Conservation (phyloP, 2,329 filamentous ascomycete genomes). For the Coccinonectria pachysandricola region DNA sequence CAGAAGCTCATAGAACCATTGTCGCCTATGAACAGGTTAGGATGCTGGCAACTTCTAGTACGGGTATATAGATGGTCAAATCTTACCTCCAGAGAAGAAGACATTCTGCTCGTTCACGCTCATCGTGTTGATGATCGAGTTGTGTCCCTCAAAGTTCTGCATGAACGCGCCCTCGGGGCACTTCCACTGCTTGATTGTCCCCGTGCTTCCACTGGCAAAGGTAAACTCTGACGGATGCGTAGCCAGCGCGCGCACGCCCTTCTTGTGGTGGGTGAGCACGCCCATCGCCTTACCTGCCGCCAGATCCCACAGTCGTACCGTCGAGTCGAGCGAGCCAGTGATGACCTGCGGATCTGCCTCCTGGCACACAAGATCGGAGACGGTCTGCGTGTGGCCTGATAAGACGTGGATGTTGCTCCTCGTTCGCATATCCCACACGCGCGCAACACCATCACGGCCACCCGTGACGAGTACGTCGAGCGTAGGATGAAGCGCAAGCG, state of each 20-base stretch:
- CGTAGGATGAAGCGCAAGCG: conserved; percentile 83
- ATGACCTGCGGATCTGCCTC: conserved; percentile 96
- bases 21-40: conserved; percentile 48
- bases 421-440: conserved; percentile 98
- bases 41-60: too few relatives aligned
- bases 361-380: conserved; percentile 83
- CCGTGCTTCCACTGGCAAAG: conserved; percentile 84
- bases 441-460: conserved; percentile 83
- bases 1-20: conserved; percentile 97
- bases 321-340: conserved; percentile 82
- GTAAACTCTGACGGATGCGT: conserved; percentile 90
- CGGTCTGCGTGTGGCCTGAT: conserved; percentile 79
- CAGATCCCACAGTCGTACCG: conserved; percentile 87
- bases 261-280: conserved; percentile 96
- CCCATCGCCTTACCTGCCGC: conserved; percentile 95
- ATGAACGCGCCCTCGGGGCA: conserved; percentile 97
- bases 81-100: conserved; percentile 72
- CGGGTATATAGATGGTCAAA: too few relatives aligned
- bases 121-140: conserved; percentile 90
- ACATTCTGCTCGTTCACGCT: conserved; percentile 93
- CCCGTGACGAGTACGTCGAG: conserved; percentile 92
- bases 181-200: conserved; percentile 98
- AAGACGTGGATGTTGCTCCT: conserved; percentile 92
- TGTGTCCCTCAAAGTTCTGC: conserved; percentile 97
- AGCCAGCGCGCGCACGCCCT: conserved; percentile 78